Base-by-base conservation (phyloP, 2,329 filamentous ascomycete species). In the Sporothrix pseudoabietina region DNA sequence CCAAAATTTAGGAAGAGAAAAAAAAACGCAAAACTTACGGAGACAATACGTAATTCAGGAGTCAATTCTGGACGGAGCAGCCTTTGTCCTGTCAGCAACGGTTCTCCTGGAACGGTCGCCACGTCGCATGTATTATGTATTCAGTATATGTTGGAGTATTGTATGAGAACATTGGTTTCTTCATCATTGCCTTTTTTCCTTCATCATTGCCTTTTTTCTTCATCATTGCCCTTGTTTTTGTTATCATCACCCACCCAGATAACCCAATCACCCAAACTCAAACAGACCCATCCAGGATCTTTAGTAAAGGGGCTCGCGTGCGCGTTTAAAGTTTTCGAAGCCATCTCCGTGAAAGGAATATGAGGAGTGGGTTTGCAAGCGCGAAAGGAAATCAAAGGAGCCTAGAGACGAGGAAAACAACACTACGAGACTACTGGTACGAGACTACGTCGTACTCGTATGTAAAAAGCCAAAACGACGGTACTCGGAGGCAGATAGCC, bases 41-140 rank as follows among this genome's bases (percentile, higher is more conserved):
- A 69, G 44, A 35, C 30, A n/a, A 35, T 69, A 69, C 65, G 30
- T 52, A 69, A 22, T 69, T 68, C 52, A 22, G 41, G 9, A 39
- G 59, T 12, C 59, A 41, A 22, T 19, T 44, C 22, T 9, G n/a
- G 22, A 55, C 14, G 41, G 41, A 44, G 41, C 41, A 44, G 41
- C 12, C 9, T 44, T 6, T 44, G 14, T 49, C 44, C 14, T 49
- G 44, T 49, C 44, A 19, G 14, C 44, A 49, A 49, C 44, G 14
- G 44, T 6, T 49, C 19, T 49, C 44, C 44, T 19, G 14, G 44
- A 49, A 49, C 14, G 44, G 14, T 19, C 44, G 14, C 44, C 44
- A 49, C 19, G 4, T 26, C 26, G 26, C 26, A 26, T 26, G 26
- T 26, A 26, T 26, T 35, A 35, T 35, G 44, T 49, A 49, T 14